A percentile compares a stretch with the other conserved stretches of the same genome.
Conservation (phyloP, 2,329 filamentous ascomycete genomes). For the Colletotrichum endophyticum region DNA sequence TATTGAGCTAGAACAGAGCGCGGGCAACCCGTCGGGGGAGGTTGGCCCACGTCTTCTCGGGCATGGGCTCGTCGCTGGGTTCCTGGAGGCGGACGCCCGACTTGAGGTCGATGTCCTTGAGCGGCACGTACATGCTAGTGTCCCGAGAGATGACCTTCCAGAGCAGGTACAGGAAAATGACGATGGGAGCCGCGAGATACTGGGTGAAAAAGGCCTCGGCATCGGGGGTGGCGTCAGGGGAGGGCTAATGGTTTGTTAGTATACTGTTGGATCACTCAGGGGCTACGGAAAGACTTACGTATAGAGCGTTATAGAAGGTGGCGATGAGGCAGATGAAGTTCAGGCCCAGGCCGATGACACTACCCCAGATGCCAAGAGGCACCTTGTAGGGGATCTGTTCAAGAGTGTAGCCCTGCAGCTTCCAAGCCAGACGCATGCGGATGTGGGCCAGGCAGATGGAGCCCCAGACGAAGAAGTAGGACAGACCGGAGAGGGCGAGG, state of each 20-base stretch:
- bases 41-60: slow-evolving; percentile 37
- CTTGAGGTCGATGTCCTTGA: slow-evolving; percentile 66
- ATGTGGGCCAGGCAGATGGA: slow-evolving; percentile 70
- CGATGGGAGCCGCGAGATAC: slow-evolving; percentile 63
- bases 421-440: slow-evolving; percentile 68
- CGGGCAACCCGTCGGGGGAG: slow-evolving; percentile 37
- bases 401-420: slow-evolving; percentile 57
- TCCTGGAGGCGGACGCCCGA: slow-evolving; percentile 61
- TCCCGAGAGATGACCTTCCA: slow-evolving; percentile 67
- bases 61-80: slow-evolving; percentile 44
- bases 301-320: slow-evolving; percentile 74
- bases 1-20: slow-evolving; percentile 35
- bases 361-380: slow-evolving; percentile 66
- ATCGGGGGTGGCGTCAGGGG: slow-evolving; percentile 33
- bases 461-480: slow-evolving; percentile 78
- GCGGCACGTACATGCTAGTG: slow-evolving; percentile 61
- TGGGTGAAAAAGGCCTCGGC: slow-evolving; percentile 61
- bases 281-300: slow-evolving; percentile 34
- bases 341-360: slow-evolving; percentile 70
- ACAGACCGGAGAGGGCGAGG: slow-evolving; percentile 73
- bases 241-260: slow-evolving; percentile 31
- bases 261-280: slow-evolving; percentile 11
- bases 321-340: slow-evolving; percentile 73
- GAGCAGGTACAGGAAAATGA: slow-evolving; percentile 61
- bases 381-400: slow-evolving; percentile 54